Conservation (phyloP, 371 early-diverging fungal genomes). For the Encephalitozoon cuniculi region DNA sequence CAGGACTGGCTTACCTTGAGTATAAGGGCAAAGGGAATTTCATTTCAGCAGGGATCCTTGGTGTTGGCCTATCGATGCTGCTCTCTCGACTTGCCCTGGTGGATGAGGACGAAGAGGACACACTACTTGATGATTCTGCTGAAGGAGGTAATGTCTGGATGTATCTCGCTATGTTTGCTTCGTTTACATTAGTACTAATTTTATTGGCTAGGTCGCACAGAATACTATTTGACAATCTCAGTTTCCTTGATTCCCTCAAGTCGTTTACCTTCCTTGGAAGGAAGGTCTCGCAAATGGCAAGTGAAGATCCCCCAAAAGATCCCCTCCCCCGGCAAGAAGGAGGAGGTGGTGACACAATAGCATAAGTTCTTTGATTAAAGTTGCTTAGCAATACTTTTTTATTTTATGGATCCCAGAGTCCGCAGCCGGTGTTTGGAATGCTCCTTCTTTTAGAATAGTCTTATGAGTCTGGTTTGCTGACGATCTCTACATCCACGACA, state of each 20-base stretch:
- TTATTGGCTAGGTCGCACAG: background rate
- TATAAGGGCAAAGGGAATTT: background rate
- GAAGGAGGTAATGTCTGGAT: background rate
- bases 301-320: no score
- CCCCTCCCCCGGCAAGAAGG: no score
- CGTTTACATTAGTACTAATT: background rate
- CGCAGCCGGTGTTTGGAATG: no score
- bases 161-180: background rate
- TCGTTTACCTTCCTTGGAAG: background rate
- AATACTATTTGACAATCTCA: background rate
- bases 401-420: no score
- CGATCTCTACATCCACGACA: conserved; percentile 6
- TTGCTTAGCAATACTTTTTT: no score
- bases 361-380: no score
- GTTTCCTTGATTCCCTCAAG: background rate
- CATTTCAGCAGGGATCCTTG: background rate
- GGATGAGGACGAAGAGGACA: background rate
- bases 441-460: no score
- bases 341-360: no score
- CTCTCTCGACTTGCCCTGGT: background rate
- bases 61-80: background rate
- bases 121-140: background rate
- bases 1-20: background rate
- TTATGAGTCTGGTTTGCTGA: background rate
- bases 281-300: no score